Evolutionary conservation across 2,329 filamentous ascomycete species (phyloP), one percentile per base, ranked within the genome.

Genomic region (Fusarium sp.): DNA sequence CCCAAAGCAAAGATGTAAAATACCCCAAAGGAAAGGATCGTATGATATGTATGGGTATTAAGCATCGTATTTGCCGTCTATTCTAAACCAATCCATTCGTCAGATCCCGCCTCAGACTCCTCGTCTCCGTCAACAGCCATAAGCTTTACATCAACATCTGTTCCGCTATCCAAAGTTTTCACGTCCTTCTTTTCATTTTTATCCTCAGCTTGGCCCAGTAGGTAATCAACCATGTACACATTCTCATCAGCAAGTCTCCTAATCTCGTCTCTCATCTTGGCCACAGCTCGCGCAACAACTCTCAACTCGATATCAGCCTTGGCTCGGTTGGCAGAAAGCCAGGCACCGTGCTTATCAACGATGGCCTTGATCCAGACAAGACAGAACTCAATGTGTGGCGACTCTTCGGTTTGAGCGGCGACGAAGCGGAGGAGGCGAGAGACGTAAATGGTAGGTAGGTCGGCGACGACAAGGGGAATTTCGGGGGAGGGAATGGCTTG

Each of bases 381-480:
- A 74, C 96, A 97, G 80, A 98, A 96, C 80, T 99, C 96, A 6
- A 99, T 86, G 82, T 97, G 95, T 3, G 94, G 95, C 3, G 91
- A 94, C 75, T 95, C 90, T 73, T 98, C 95, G 2, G 93, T 92
- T 74, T 97, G 92, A 11, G 91, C 86, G 4, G 94, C 94, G 8
- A 98, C 91, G 70, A 97, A 97, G 45, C 93, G 91, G 49, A 99
- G 84, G 14, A 98, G 83, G 4, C 93, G 88, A 27, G 92, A 88
- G 7, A 99, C 89, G 78, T 99, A 99, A 27, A 97, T 92, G 1
- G 87, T 85, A 1, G 96, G 96, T 37, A 97, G 82, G 32, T 91
- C 88, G 52, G 88, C 89, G 23, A 97, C 92, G 1, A 97, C 89
- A 10, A 97, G 87, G 1, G 87, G 76, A 46, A 98, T 92, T 69